phyloP scores from a whole-genome alignment of 169 alveolate genomes.

The Plasmodium cynomolgi region DNA sequence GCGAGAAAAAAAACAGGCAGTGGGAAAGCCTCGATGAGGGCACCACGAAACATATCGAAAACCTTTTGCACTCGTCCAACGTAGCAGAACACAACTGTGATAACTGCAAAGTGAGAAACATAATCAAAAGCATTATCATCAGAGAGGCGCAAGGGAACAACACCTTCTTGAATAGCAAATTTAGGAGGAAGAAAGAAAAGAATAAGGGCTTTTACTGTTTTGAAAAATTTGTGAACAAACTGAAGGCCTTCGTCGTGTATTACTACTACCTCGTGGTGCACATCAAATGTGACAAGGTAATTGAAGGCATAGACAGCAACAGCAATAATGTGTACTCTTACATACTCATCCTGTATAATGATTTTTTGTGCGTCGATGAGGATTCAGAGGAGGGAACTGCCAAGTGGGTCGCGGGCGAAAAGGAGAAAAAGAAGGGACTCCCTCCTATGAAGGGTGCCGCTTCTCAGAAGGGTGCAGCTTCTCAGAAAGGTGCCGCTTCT shows the following conservation, averaged over 20 bases:
- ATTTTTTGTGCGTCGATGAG: slow-evolving; percentile 1
- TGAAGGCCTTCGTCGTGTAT: slow-evolving; percentile 44
- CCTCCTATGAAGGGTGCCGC: background rate
- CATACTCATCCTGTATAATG: slow-evolving; percentile 36
- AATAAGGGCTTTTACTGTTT: slow-evolving; percentile 54
- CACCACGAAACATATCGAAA: background rate
- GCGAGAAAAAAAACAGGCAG: background rate
- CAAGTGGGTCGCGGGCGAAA: background rate
- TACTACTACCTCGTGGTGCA: slow-evolving; percentile 35
- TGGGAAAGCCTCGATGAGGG: background rate
- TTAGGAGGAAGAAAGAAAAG: slow-evolving; percentile 57
- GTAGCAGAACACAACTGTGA: slow-evolving; percentile 39
- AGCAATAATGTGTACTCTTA: slow-evolving; percentile 14
- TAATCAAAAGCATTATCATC: slow-evolving; percentile 12
- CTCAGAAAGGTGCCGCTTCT: background rate
- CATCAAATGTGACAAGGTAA: slow-evolving; percentile 15
- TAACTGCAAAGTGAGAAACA: slow-evolving; percentile 63
- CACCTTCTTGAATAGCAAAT: slow-evolving; percentile 41
- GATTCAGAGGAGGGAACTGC: background rate
- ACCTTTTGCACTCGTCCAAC: background rate
- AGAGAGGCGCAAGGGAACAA: slow-evolving; percentile 46
- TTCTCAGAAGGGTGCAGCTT: background rate
- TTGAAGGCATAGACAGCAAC: slow-evolving; percentile 8
- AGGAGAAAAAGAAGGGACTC: background rate
- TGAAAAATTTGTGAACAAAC: slow-evolving; percentile 29